Percentiles rank a stretch among this genome's conserved stretches.
These are phyloP conservation scores for Debaryomyces coudertii DNA, from an alignment of 1,139 yeast species.

Conservation along the genomic window DNA sequence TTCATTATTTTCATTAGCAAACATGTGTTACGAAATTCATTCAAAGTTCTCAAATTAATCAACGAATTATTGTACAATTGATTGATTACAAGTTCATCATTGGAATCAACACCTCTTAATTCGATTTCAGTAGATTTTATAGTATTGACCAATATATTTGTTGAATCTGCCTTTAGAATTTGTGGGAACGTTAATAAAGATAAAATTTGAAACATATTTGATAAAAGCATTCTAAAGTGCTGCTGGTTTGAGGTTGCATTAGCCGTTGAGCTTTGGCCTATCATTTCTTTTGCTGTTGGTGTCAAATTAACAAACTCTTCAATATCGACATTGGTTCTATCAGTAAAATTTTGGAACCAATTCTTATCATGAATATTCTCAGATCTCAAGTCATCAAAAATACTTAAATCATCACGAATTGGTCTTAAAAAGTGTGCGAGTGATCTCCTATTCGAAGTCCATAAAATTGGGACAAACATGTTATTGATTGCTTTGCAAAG, in stretches of 20 bases:
- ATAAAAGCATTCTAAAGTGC: constrained; percentile 32
- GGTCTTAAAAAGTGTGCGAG: constrained; percentile 16
- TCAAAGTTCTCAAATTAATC: constrained; percentile 58
- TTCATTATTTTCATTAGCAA: constrained; percentile 36
- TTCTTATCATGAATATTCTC: constrained; percentile 22
- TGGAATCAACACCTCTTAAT: constrained; percentile 56
- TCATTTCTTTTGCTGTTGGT: constrained; percentile 32
- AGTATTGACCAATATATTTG: constrained; percentile 50
- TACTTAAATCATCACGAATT: constrained; percentile 9
- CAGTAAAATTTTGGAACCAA: constrained; percentile 34
- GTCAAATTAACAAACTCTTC: constrained; percentile 30
- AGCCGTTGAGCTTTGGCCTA: constrained; percentile 19
- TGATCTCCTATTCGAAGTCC: constrained; percentile 44
- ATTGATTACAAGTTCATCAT: constrained; percentile 46
- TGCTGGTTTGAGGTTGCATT: constrained; percentile 23
- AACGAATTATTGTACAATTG: constrained; percentile 65
- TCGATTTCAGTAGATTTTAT: constrained; percentile 69
- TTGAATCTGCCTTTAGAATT: constrained; percentile 40
- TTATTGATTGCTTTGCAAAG: constrained; percentile 87
- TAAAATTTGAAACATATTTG: constrained; percentile 41
- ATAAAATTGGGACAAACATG: constrained; percentile 75
- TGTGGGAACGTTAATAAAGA: constrained; percentile 46
- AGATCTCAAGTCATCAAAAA: constrained; percentile 21
- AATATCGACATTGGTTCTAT: constrained; percentile 27
- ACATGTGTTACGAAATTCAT: constrained; percentile 46